Conservation (phyloP, 371 early-diverging fungal genomes). For the Mortierella polycephala region DNA sequence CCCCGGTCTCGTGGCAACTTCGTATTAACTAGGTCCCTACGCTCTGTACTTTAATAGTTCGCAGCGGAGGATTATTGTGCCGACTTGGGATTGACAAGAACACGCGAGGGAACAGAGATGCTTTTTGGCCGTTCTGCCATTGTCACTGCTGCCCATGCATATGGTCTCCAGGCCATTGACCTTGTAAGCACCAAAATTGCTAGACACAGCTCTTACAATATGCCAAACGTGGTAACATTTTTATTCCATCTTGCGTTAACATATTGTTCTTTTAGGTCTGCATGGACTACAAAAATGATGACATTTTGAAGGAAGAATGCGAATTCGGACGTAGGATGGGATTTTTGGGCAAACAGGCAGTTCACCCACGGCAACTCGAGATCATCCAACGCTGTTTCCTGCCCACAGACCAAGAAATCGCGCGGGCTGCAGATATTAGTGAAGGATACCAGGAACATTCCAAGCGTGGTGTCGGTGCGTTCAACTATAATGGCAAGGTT, state of each 20-base stretch:
- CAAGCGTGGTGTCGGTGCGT: constrained; percentile 86
- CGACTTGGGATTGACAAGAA: constrained; percentile 85
- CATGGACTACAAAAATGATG: constrained; percentile 79
- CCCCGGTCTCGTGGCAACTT: too few relatives aligned
- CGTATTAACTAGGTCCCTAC: too few relatives aligned
- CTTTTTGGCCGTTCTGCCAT: constrained; percentile 83
- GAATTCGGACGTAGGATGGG: constrained; percentile 90
- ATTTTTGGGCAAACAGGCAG: constrained; percentile 91
- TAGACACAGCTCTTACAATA: too few relatives aligned
- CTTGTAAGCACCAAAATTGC: constrained; percentile 61
- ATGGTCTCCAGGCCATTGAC: constrained; percentile 90
- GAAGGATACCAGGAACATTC: constrained; percentile 74
- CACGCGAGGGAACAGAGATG: constrained; percentile 78
- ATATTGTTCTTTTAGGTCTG: constrained; percentile 68
- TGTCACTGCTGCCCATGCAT: constrained; percentile 85
- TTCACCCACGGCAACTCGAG: constrained; percentile 91
- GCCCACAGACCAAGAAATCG: constrained; percentile 75
- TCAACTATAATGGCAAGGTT: constrained; percentile 90
- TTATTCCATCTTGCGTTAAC: too few relatives aligned
- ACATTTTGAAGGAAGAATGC: constrained; percentile 81
- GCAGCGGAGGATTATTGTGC: constrained; percentile 97
- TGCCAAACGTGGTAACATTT: too few relatives aligned
- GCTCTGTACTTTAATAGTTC: constrained; percentile 75
- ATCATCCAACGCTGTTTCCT: constrained; percentile 81
- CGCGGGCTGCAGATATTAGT: constrained; percentile 70